phyloP scores from a whole-genome alignment of 2,329 filamentous ascomycete species.

The Colletotrichum sp. region DNA sequence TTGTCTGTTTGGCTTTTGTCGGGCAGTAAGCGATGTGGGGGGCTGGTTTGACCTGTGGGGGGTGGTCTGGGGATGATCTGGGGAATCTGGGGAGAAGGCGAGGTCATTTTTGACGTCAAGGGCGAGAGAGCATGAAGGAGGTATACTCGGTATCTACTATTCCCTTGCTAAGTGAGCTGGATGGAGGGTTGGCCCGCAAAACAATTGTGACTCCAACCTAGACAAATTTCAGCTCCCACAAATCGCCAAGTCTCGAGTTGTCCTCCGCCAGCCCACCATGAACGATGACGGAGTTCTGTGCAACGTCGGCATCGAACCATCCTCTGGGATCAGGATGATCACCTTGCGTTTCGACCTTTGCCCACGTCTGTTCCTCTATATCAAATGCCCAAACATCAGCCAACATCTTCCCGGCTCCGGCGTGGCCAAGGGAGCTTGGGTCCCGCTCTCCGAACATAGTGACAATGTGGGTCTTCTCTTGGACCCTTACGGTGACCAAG shows the following conservation, averaged over 20 bases:
- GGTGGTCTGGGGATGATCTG: neutral
- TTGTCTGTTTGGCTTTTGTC: neutral
- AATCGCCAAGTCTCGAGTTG: constrained; percentile 42
- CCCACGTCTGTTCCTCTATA: constrained; percentile 31
- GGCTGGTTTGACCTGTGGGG: neutral
- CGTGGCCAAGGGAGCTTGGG: constrained; percentile 41
- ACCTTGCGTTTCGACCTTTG: constrained; percentile 25
- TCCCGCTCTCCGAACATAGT: constrained; percentile 45
- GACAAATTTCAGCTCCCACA: constrained; percentile 35
- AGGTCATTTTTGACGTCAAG: neutral
- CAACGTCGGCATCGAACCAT: constrained; percentile 44
- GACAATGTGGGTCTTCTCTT: constrained; percentile 32
- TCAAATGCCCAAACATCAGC: constrained; percentile 46
- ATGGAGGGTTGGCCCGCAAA: neutral
- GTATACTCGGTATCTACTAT: neutral
- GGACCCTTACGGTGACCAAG: constrained; percentile 26
- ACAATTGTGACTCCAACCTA: neutral
- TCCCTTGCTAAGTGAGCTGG: neutral
- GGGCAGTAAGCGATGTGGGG: neutral
- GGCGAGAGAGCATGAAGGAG: neutral
- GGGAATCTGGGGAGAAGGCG: neutral
- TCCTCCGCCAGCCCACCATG: constrained; percentile 43
- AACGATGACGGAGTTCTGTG: constrained; percentile 30
- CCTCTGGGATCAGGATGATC: constrained; percentile 36
- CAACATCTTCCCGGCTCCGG: constrained; percentile 44